Evolutionary conservation across 1,284 basidiomycete species (phyloP).

Genomic region (Trametes polyzona): DNA sequence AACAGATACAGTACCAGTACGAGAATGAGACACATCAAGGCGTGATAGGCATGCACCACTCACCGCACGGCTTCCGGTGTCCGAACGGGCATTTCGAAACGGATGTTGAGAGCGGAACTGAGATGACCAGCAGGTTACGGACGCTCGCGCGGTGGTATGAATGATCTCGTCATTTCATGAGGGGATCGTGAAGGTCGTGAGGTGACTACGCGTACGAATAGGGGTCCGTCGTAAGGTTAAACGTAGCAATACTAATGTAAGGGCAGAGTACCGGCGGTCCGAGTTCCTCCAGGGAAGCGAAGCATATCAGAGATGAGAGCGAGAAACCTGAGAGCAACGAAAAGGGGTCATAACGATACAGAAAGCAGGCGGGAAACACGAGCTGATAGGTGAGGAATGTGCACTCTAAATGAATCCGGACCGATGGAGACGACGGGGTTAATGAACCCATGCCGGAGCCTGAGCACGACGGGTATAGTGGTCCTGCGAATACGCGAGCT

Average conservation of each 20-base stretch:
- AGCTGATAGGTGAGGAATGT: not conserved
- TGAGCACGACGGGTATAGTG: not conserved
- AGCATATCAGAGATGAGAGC: not conserved
- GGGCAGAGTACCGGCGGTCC: not conserved
- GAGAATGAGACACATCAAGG: too few species aligned
- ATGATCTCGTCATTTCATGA: conserved; percentile 13
- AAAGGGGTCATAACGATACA: conserved; percentile 23
- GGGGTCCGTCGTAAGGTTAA: conserved; percentile 15
- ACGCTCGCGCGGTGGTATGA: not conserved
- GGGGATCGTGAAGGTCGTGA: conserved; percentile 14
- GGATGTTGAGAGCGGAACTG: not conserved
- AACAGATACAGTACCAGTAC: too few species aligned
- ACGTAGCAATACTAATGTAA: conserved; percentile 24
- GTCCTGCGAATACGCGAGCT: conserved; percentile 26
- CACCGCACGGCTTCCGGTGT: too few species aligned
- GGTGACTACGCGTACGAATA: conserved; percentile 14
- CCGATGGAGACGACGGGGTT: not conserved
- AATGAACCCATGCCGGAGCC: not conserved
- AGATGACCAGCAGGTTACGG: not conserved
- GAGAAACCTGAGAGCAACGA: not conserved
- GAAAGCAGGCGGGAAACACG: conserved; percentile 4
- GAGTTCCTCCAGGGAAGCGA: conserved; percentile 10
- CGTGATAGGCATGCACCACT: too few species aligned
- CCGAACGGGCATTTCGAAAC: too few species aligned
- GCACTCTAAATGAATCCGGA: not conserved